Percentiles rank a stretch among this genome's conserved stretches.
These are phyloP conservation scores for Leccinum fallax DNA, from an alignment of 1,284 basidiomycete species.

Conservation along the genomic window DNA sequence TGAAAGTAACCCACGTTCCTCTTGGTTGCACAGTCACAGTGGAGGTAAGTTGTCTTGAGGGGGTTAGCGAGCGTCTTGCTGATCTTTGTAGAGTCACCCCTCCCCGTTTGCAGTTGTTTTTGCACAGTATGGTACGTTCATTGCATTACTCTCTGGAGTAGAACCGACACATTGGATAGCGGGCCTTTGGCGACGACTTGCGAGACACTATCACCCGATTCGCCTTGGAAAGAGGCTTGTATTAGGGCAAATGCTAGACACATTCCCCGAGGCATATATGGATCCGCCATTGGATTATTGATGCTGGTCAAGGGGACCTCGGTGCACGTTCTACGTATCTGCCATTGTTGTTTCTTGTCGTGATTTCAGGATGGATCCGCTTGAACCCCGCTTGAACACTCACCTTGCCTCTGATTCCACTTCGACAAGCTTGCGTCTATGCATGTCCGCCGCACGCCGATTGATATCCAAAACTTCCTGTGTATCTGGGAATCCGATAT, in stretches of 20 bases:
- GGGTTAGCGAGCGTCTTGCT: not conserved
- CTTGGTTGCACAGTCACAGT: conserved; percentile 23
- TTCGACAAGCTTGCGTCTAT: conserved; percentile 58
- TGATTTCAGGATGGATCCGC: conserved; percentile 10
- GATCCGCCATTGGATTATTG: conserved; percentile 9
- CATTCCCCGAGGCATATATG: conserved; percentile 30
- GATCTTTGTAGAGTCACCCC: conserved; percentile 39
- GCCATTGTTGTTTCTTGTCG: conserved; percentile 22
- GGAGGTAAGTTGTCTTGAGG: conserved; percentile 19
- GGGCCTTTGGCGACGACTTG: conserved; percentile 35
- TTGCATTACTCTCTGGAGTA: not conserved
- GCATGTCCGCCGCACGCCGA: conserved; percentile 67
- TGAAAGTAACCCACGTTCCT: conserved; percentile 24
- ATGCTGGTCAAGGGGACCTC: conserved; percentile 18
- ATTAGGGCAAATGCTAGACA: conserved; percentile 29
- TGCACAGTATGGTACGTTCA: conserved; percentile 40
- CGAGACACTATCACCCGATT: conserved; percentile 35
- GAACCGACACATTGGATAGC: conserved; percentile 17
- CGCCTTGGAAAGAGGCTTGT: conserved; percentile 34
- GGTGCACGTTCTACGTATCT: conserved; percentile 31
- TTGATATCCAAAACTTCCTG: conserved; percentile 80
- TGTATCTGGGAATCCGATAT: conserved; percentile 86
- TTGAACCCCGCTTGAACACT: conserved; percentile 18
- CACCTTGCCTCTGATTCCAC: conserved; percentile 61
- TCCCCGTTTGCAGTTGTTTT: conserved; percentile 40